Conservation (phyloP, 1,284 basidiomycete species). For the Trametes polyzona region DNA sequence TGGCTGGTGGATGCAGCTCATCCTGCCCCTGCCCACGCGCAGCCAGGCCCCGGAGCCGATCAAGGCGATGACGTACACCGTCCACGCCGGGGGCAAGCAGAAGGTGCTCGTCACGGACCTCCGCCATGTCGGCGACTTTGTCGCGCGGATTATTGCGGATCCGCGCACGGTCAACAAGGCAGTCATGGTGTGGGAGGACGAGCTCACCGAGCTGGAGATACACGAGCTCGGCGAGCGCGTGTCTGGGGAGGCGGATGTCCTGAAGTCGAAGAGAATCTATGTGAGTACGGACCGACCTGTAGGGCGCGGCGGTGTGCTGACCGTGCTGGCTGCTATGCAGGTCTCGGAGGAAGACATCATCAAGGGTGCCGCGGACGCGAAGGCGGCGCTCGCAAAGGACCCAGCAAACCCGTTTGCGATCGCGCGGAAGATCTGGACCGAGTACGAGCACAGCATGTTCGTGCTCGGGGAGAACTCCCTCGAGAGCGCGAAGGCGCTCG, state of each 20-base stretch:
- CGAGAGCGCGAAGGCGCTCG: slow-evolving; percentile 28
- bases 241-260: slow-evolving; percentile 19
- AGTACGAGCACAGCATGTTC: slow-evolving; percentile 29
- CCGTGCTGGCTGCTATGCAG: background rate
- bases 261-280: slow-evolving; percentile 9
- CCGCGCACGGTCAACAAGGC: slow-evolving; percentile 31
- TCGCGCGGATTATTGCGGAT: slow-evolving; percentile 30
- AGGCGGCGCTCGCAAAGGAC: background rate
- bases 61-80: background rate
- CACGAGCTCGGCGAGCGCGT: slow-evolving; percentile 19
- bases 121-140: slow-evolving; percentile 26
- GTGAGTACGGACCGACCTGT: slow-evolving; percentile 9
- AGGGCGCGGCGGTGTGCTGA: background rate
- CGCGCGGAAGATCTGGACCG: background rate
- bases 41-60: background rate
- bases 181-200: slow-evolving; percentile 35
- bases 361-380: background rate
- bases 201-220: slow-evolving; percentile 24
- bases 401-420: background rate
- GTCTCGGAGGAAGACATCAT: slow-evolving; percentile 18
- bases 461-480: slow-evolving; percentile 26
- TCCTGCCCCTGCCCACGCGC: slow-evolving; percentile 7
- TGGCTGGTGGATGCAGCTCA: slow-evolving; percentile 26
- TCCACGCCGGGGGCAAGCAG: slow-evolving; percentile 19
- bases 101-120: slow-evolving; percentile 23